Base-by-base conservation (phyloP, 2,329 filamentous ascomycete genomes). In the Eutypa lata region DNA sequence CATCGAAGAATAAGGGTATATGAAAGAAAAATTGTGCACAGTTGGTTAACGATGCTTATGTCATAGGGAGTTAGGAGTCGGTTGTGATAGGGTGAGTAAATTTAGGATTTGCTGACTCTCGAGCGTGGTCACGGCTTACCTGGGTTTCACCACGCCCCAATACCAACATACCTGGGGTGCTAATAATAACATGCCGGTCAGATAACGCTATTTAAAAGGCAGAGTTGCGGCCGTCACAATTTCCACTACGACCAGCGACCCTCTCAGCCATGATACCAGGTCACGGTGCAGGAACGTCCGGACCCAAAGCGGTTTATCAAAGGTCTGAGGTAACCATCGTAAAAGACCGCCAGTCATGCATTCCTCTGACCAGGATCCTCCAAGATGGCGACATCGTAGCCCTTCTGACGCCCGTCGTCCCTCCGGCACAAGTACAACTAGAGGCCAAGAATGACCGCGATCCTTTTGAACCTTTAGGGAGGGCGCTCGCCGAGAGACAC, bases 401-500 rank as follows among this genome's bases (percentile, higher is more conserved):
- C 48, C 77, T 86, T 46, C 68, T 87, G 33, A 84, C 85, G 6
- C 83, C 84, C 1, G 76, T 79, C 24, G 76, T 81, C 33, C 65
- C 76, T 21, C 81, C 76, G 46, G 64, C 72, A 56, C 73, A 70
- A 59, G 64, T 72, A 56, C 73, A 70, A 59, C 70, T 68, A 54
- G 70, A 70, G 58, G 61, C 71, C 44, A 62, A 69, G 44, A 73
- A 75, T 54, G 69, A 68, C 44, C 76, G 71, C 61, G 89, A 92
- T 65, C 89, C 88, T 0, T 91, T 91, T 63, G 88, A 91, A 67
- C 78, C 81, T 14, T 73, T 92, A 18, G 89, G 88, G 19, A 78
- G 79, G 56, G 80, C 83, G 44, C 68, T 92, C 47, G 81, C 83
- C 47, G 73, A 71, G 47, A 76, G 80, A 59, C 84, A 88, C 62